A percentile compares a stretch with the other conserved stretches of the same genome.
phyloP scores from a whole-genome alignment of 2,329 filamentous ascomycete species.

The Talaromyces sp. region DNA sequence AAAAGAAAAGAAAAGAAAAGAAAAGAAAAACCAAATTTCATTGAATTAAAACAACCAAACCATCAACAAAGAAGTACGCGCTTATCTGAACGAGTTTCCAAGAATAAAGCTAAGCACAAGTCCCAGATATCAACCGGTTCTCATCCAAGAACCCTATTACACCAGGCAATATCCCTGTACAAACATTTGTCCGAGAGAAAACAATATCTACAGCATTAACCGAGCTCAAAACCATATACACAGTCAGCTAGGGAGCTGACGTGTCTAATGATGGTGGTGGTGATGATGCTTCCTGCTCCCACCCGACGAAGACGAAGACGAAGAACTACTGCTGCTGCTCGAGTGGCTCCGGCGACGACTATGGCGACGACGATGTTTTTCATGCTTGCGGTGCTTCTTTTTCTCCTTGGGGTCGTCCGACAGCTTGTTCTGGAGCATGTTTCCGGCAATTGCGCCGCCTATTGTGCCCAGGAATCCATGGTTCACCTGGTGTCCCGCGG shows the following conservation, averaged over 20 bases:
- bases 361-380: background rate
- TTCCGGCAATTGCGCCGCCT: constrained; percentile 53
- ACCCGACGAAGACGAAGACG: background rate
- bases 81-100: background rate
- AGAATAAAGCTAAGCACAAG: background rate
- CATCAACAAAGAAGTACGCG: background rate
- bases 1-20: too few species aligned
- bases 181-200: background rate
- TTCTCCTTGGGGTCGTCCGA: background rate
- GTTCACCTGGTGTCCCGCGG: constrained; percentile 52
- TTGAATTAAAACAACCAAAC: too few species aligned
- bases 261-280: background rate
- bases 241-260: background rate
- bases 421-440: constrained; percentile 34
- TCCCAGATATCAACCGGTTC: background rate
- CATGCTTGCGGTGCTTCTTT: background rate
- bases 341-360: background rate
- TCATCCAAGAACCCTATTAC: background rate
- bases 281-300: background rate
- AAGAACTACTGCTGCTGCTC: background rate
- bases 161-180: background rate
- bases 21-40: too few species aligned
- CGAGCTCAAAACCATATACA: background rate
- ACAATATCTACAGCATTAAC: background rate
- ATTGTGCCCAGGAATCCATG: constrained; percentile 55